phyloP scores from a whole-genome alignment of 176 grass and related monocot species.

The Microstegium vimineum region DNA sequence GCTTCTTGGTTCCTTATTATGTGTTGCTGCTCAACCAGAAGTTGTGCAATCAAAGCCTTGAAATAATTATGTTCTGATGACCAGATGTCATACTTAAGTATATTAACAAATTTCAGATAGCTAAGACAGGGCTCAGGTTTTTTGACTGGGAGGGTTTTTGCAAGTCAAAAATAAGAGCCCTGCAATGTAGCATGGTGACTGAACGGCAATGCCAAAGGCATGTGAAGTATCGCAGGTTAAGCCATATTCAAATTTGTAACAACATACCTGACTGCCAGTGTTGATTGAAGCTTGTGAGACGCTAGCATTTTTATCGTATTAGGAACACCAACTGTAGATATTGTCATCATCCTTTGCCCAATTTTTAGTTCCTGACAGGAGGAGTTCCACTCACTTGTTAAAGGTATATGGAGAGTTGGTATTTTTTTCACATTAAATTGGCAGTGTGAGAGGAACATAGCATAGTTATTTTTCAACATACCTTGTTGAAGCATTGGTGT shows the following conservation, averaged over 20 bases:
- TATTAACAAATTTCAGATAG: not conserved
- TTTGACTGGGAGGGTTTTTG: not conserved
- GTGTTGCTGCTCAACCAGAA: not conserved
- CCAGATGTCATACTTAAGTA: not conserved
- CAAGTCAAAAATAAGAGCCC: not conserved
- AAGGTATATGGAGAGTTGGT: not conserved
- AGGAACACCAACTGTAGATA: conserved; percentile 95
- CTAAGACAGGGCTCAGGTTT: not conserved
- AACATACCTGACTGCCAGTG: conserved; percentile 78
- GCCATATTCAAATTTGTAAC: not conserved
- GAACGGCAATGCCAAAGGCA: not conserved
- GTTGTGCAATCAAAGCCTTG: not conserved
- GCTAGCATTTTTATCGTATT: conserved; percentile 89
- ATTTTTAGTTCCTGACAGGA: conserved; percentile 73
- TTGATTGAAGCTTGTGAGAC: conserved; percentile 89
- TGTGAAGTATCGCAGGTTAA: not conserved
- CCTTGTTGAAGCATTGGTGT: conserved; percentile 84
- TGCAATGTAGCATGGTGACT: not conserved
- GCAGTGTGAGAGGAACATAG: not conserved
- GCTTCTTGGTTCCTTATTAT: not conserved
- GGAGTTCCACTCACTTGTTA: not conserved
- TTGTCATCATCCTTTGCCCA: conserved; percentile 99
- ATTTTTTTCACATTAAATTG: not conserved
- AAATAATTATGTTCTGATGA: not conserved
- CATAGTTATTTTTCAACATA: conserved; percentile 4